These are phyloP conservation scores for Penicillium subrubescens DNA, from an alignment of 495 filamentous ascomycete genomes.

Conservation along the genomic window DNA sequence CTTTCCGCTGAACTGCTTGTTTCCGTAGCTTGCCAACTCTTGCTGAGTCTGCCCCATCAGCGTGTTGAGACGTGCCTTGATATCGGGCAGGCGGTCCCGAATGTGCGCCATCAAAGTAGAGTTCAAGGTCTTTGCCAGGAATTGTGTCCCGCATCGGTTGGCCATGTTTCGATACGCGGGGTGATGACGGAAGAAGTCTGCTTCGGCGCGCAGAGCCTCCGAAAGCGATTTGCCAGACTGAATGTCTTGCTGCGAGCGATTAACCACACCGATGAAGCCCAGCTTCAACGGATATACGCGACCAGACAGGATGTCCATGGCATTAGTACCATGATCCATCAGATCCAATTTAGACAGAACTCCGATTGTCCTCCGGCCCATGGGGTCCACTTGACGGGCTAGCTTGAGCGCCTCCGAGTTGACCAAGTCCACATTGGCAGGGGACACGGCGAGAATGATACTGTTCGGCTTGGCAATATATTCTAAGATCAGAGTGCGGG, in stretches of 20 bases:
- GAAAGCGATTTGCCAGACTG: constrained; percentile 89
- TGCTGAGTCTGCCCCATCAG: constrained; percentile 99
- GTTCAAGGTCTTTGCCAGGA: constrained; percentile 92
- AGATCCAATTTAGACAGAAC: constrained; percentile 97
- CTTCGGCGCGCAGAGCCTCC: constrained; percentile 85
- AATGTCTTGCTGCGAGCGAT: constrained; percentile 97
- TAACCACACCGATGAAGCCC: constrained; percentile 97
- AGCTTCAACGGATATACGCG: constrained; percentile 96
- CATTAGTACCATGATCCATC: constrained; percentile 99
- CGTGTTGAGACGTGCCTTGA: constrained; percentile 96
- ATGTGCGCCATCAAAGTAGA: constrained; percentile 95
- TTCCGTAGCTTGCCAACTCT: constrained; percentile 96
- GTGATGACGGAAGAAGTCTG: constrained; percentile 95
- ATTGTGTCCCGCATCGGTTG: constrained; percentile 90
- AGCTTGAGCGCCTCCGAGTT: constrained; percentile 98
- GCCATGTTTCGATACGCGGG: constrained; percentile 97
- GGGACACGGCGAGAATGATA: constrained; percentile 95
- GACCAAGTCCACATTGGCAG: constrained; percentile 96
- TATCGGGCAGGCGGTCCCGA: constrained; percentile 91
- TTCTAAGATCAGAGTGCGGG: constrained; percentile 92
- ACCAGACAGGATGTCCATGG: constrained; percentile 92
- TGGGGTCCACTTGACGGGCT: constrained; percentile 92
- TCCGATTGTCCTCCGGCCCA: constrained; percentile 92
- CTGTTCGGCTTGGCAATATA: constrained; percentile 99
- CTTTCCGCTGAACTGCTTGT: constrained; percentile 97